Percentiles rank a stretch among this genome's conserved stretches.
Conservation (phyloP, 441 rosid species). For the Corymbia calophylla region DNA sequence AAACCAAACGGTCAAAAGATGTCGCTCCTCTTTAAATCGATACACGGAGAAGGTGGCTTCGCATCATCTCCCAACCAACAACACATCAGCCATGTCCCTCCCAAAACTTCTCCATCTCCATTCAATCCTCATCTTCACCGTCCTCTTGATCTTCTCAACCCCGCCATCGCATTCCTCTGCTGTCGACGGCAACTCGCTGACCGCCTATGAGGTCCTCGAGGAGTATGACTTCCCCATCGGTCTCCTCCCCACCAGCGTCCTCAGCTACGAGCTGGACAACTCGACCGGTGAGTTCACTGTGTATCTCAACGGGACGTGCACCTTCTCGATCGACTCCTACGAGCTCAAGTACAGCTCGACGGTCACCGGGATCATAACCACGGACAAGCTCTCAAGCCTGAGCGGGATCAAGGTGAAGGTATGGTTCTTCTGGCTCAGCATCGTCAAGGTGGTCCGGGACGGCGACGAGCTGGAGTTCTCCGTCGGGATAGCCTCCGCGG, state of each 20-base stretch:
- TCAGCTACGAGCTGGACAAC: slow-evolving; percentile 26
- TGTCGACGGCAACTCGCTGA: slow-evolving; percentile 1
- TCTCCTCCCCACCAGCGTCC: slow-evolving; percentile 37
- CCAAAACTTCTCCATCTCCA: slow-evolving; percentile 7
- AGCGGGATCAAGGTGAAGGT: slow-evolving; percentile 50
- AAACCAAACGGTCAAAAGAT: slow-evolving; percentile 17
- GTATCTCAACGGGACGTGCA: slow-evolving; percentile 26
- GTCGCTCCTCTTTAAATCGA: not conserved
- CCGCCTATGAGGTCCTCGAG: slow-evolving; percentile 37
- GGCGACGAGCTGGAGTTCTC: slow-evolving; percentile 43
- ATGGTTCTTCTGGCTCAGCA: slow-evolving; percentile 41
- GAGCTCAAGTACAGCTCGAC: slow-evolving; percentile 42
- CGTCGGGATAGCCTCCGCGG: slow-evolving; percentile 48
- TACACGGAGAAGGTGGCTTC: not conserved
- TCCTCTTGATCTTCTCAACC: slow-evolving; percentile 6
- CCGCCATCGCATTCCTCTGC: not conserved
- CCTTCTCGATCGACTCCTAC: slow-evolving; percentile 31
- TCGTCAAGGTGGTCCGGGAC: slow-evolving; percentile 34
- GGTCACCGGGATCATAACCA: slow-evolving; percentile 32
- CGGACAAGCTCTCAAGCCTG: slow-evolving; percentile 30
- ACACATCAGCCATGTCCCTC: not conserved
- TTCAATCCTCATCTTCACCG: not conserved
- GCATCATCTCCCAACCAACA: not conserved
- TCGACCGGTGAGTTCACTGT: slow-evolving; percentile 37
- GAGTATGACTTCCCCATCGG: slow-evolving; percentile 42